Conservation (phyloP, 2,329 filamentous ascomycete species). For the Aspergillus sp. region DNA sequence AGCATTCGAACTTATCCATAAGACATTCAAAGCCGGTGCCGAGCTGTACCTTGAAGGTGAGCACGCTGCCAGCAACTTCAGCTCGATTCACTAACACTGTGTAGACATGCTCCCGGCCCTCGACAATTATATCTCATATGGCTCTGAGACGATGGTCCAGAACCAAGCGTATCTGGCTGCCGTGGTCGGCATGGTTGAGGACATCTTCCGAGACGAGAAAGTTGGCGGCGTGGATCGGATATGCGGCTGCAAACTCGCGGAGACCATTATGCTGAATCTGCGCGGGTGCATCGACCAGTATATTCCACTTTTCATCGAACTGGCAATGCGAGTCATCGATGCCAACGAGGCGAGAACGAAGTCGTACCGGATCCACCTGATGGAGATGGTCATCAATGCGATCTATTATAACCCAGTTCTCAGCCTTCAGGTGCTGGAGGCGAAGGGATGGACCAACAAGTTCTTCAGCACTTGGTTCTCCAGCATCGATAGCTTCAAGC, state of each 20-base stretch:
- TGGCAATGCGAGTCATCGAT: constrained; percentile 73
- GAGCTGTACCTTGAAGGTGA: constrained; percentile 80
- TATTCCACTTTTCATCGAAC: constrained; percentile 75
- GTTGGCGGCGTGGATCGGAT: constrained; percentile 90
- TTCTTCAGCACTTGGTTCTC: constrained; percentile 99
- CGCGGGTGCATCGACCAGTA: constrained; percentile 80
- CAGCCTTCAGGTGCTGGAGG: constrained; percentile 77
- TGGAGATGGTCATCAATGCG: constrained; percentile 98
- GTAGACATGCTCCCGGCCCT: constrained; percentile 90
- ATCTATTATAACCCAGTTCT: constrained; percentile 94
- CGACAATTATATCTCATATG: constrained; percentile 96
- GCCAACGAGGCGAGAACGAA: constrained; percentile 75
- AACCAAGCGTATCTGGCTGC: constrained; percentile 81
- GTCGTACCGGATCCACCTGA: constrained; percentile 87
- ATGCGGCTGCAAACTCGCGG: constrained; percentile 93
- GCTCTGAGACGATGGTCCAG: constrained; percentile 66
- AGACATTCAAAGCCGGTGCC: constrained; percentile 92
- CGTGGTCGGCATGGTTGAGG: constrained; percentile 84
- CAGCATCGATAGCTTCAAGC: constrained; percentile 82
- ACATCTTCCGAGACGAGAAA: constrained; percentile 88
- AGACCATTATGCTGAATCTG: constrained; percentile 94
- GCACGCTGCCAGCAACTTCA: constrained; percentile 1
- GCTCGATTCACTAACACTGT: constrained; percentile 7
- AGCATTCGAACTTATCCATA: constrained; percentile 92
- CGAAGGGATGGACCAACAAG: constrained; percentile 91